Base-by-base conservation (phyloP, 768 basidiomycete species). In the Dacryopinax primogenitus region DNA sequence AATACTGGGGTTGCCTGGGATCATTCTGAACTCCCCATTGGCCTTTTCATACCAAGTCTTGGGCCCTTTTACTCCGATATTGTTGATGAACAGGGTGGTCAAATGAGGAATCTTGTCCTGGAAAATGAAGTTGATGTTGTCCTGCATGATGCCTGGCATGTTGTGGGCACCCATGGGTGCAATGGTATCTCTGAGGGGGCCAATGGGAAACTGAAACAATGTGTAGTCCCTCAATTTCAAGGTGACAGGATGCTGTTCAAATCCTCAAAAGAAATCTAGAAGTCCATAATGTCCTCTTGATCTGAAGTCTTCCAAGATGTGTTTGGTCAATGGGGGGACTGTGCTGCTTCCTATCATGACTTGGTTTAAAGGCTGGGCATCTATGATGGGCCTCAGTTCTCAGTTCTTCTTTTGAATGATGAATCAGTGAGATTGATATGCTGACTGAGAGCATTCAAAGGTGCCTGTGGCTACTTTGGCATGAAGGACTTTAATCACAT, bases 151-250 rank as follows among this genome's bases (percentile, higher is more conserved):
- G 0, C 74, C 75, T 0, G 76, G 72, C 0, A 74, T 75, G 28
- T 80, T 80, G 0, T 79, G 79, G 44, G 71, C 78, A 0, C 79
- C 81, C 77, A 78, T 78, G 0, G 78, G 78, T 0, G 80, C 66
- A 0, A 71, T 69, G 0, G 71, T 71, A 0, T 79, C 69, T 0
- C 72, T 66, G 0, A 77, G 63, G 0, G 73, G 67, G 0, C 78
- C 76, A 4, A 77, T 71, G 0, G 76, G 78, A 0, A 74, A 77
- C 63, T 76, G 73, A 67, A 81, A 81, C 0, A 76, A 77, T 0
- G 78, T 81, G 7, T 77, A 67, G 36, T 80, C 76, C 3, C 72
- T 61, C 0, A 74, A 79, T 1, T 67, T 65, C 18, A 69, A 68
- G 16, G 71, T 67, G 0, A 79, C 65, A 0, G 67, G 51, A 18